These are phyloP conservation scores for Trematosphaeria pertusa DNA, from an alignment of 2,329 filamentous ascomycete genomes.

Conservation along the genomic window DNA sequence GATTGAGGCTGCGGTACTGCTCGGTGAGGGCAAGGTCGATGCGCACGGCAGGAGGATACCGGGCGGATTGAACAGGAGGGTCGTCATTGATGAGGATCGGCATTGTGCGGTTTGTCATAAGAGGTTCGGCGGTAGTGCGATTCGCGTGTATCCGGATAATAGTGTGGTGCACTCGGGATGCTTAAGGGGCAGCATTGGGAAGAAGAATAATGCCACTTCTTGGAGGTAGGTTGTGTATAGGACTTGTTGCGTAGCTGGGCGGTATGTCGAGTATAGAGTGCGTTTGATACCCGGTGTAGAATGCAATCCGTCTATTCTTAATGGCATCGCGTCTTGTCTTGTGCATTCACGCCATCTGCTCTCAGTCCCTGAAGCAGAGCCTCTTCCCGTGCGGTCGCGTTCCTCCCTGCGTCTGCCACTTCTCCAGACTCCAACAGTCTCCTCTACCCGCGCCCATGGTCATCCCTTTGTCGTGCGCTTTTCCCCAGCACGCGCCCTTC, in stretches of 20 bases:
- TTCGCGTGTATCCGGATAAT: constrained; percentile 82
- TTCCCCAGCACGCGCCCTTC: too few relatives aligned
- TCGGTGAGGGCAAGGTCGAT: constrained; percentile 72
- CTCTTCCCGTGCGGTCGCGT: too few relatives aligned
- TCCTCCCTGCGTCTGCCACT: too few relatives aligned
- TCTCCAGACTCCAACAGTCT: too few relatives aligned
- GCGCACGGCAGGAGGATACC: constrained; percentile 59
- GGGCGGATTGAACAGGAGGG: constrained; percentile 68
- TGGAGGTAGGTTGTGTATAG: constrained; percentile 1
- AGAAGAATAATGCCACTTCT: constrained; percentile 12
- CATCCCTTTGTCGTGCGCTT: too few relatives aligned
- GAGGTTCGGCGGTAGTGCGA: constrained; percentile 86
- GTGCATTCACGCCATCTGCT: neutral
- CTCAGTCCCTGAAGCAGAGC: neutral
- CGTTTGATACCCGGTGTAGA: constrained; percentile 6
- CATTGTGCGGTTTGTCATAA: constrained; percentile 95
- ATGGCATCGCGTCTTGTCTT: neutral
- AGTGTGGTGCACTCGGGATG: constrained; percentile 60
- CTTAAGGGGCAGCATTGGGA: constrained; percentile 43
- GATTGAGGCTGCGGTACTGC: constrained; percentile 73
- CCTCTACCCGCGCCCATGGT: neutral
- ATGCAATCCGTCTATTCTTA: neutral
- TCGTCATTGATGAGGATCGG: constrained; percentile 84
- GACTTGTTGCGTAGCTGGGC: neutral
- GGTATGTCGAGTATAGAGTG: neutral